Conservation (phyloP, 257 asterid genomes). For the Coffea canephora region DNA sequence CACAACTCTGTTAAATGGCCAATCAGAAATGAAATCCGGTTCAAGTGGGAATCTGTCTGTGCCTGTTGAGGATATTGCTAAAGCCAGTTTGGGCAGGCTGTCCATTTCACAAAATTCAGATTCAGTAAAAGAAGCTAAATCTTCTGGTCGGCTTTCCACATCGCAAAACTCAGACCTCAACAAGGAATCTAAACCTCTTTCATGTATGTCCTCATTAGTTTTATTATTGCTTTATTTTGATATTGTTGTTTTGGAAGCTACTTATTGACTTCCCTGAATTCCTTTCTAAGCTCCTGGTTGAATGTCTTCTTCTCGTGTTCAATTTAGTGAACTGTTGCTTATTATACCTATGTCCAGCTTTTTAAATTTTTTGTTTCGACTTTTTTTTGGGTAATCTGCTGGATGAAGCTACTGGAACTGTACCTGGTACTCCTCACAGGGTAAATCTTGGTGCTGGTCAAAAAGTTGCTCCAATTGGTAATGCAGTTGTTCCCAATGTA, state of each 20-base stretch:
- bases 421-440: constrained; percentile 79
- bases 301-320: constrained; percentile 3
- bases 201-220: constrained; percentile 49
- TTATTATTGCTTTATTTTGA: background rate
- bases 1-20: constrained; percentile 53
- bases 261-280: background rate
- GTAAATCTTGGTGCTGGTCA: constrained; percentile 43
- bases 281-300: constrained; percentile 13
- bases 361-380: constrained; percentile 17
- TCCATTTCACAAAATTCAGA: constrained; percentile 72
- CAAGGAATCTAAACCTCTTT: constrained; percentile 66
- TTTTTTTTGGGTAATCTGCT: constrained; percentile 23
- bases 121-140: constrained; percentile 68
- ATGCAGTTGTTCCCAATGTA: constrained; percentile 41
- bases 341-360: constrained; percentile 6
- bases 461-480: constrained; percentile 51
- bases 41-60: constrained; percentile 56
- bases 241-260: constrained; percentile 13
- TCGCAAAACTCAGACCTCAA: constrained; percentile 63
- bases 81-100: constrained; percentile 68
- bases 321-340: background rate
- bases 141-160: constrained; percentile 58
- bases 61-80: constrained; percentile 52
- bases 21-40: constrained; percentile 55
- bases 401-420: constrained; percentile 58